phyloP scores from a whole-genome alignment of 176 grass and related monocot genomes.

The Tillandsia fasciculata region DNA sequence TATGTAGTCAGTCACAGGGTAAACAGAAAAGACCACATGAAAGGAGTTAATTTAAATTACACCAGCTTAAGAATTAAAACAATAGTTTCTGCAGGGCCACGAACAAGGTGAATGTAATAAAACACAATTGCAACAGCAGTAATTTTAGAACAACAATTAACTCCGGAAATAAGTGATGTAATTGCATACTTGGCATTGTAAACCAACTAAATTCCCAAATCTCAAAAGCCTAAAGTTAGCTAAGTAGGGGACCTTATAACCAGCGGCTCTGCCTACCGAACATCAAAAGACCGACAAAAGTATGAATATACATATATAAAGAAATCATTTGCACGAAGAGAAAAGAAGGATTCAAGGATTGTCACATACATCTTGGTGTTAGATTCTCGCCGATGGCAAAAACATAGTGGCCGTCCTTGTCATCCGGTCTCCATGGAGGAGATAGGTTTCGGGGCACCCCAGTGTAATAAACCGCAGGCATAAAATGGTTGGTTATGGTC shows the following conservation, averaged over 20 bases:
- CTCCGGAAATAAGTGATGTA: too few species aligned
- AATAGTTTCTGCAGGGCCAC: not conserved
- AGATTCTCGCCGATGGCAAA: slow-evolving; percentile 70
- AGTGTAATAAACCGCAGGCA: slow-evolving; percentile 46
- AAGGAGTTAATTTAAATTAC: slow-evolving; percentile 10
- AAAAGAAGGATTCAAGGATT: slow-evolving; percentile 2
- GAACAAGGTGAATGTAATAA: too few species aligned
- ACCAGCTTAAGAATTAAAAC: not conserved
- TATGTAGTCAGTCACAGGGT: not conserved
- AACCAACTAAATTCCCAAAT: too few species aligned
- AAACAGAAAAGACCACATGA: not conserved
- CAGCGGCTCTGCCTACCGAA: too few species aligned
- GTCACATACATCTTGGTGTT: slow-evolving; percentile 73
- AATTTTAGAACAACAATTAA: too few species aligned
- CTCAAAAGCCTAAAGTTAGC: too few species aligned
- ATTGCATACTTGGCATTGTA: too few species aligned
- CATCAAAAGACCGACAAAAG: slow-evolving; percentile 3
- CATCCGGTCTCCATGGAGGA: slow-evolving; percentile 70
- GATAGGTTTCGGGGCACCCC: slow-evolving; percentile 43
- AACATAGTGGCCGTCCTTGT: slow-evolving; percentile 93
- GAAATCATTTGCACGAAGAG: not conserved
- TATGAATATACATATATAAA: slow-evolving; percentile 16
- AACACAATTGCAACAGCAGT: too few species aligned
- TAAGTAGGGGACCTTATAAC: too few species aligned
- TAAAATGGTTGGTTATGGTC: slow-evolving; percentile 41